Evolutionary conservation across 1,284 basidiomycete species (phyloP).

Genomic region (Leccinum griseonigrum): DNA sequence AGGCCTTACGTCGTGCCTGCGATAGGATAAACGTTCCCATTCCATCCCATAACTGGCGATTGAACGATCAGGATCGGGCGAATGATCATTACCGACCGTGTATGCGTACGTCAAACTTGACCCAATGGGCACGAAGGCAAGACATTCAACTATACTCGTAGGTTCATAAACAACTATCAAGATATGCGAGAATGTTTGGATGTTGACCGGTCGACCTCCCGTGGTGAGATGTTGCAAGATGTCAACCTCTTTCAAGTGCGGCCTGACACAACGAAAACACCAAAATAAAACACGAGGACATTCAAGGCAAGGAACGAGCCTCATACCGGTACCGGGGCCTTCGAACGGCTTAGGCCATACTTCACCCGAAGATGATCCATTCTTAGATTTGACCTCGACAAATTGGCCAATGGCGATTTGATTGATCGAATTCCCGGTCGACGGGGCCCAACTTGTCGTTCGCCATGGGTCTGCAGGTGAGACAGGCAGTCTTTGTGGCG

Average conservation of each 20-base stretch:
- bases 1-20: background rate
- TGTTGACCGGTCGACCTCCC: conserved; percentile 37
- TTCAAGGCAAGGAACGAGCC: background rate
- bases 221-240: conserved; percentile 75
- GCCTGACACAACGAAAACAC: conserved; percentile 41
- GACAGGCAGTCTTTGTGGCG: conserved; percentile 15
- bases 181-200: conserved; percentile 85
- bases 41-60: too few relatives aligned
- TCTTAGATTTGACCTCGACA: conserved; percentile 83
- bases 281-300: conserved; percentile 13
- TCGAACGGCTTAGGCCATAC: conserved; percentile 90
- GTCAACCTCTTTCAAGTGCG: conserved; percentile 94
- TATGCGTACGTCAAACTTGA: too few relatives aligned
- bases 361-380: conserved; percentile 40
- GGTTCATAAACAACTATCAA: conserved; percentile 71
- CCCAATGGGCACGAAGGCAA: too few relatives aligned
- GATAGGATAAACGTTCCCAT: too few relatives aligned
- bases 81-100: too few relatives aligned
- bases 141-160: too few relatives aligned
- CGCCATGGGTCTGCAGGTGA: conserved; percentile 12
- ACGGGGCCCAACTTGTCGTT: conserved; percentile 54
- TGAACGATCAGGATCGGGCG: too few relatives aligned
- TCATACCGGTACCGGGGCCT: conserved; percentile 80
- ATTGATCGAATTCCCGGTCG: conserved; percentile 77
- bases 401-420: conserved; percentile 92